These are phyloP conservation scores for Heliosperma pusillum DNA, from an alignment of 148 eudicot species.

Conservation along the genomic window DNA sequence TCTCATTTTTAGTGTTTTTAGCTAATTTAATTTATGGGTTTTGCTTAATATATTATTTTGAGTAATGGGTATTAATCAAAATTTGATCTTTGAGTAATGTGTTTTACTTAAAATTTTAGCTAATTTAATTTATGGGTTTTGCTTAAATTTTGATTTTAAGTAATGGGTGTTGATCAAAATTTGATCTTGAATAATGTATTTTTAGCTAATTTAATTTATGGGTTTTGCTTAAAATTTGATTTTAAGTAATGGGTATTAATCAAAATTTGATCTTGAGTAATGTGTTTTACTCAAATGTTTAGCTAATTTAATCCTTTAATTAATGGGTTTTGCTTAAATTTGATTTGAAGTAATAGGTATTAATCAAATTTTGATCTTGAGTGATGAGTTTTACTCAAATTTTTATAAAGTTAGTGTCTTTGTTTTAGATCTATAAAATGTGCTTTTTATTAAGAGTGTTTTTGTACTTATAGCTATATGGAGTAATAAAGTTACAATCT, in stretches of 20 bases:
- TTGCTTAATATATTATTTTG: slow-evolving; percentile 16
- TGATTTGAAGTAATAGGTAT: not conserved
- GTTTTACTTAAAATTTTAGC: slow-evolving; percentile 27
- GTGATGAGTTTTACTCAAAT: slow-evolving; percentile 30
- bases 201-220: too few species aligned
- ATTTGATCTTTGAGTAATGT: slow-evolving; percentile 21
- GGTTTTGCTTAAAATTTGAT: too few species aligned
- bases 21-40: not conserved
- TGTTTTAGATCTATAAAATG: slow-evolving; percentile 57
- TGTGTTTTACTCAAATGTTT: slow-evolving; percentile 27
- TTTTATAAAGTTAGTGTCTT: slow-evolving; percentile 24
- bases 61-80: slow-evolving; percentile 8
- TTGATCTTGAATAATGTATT: too few species aligned
- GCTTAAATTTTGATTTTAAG: slow-evolving; percentile 15
- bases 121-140: slow-evolving; percentile 25
- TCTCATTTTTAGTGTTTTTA: slow-evolving; percentile 6
- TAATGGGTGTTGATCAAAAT: slow-evolving; percentile 25
- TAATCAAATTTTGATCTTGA: slow-evolving; percentile 16
- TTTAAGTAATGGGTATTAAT: not conserved
- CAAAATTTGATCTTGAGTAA: slow-evolving; percentile 15
- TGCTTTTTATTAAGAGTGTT: slow-evolving; percentile 14
- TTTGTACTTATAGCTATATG: slow-evolving; percentile 2
- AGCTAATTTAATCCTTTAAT: slow-evolving; percentile 4
- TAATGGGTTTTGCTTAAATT: slow-evolving; percentile 1
- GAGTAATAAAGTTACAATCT: slow-evolving; percentile 29